These are phyloP conservation scores for Ramaria sp. DNA, from an alignment of 768 basidiomycete genomes.

Conservation along the genomic window DNA sequence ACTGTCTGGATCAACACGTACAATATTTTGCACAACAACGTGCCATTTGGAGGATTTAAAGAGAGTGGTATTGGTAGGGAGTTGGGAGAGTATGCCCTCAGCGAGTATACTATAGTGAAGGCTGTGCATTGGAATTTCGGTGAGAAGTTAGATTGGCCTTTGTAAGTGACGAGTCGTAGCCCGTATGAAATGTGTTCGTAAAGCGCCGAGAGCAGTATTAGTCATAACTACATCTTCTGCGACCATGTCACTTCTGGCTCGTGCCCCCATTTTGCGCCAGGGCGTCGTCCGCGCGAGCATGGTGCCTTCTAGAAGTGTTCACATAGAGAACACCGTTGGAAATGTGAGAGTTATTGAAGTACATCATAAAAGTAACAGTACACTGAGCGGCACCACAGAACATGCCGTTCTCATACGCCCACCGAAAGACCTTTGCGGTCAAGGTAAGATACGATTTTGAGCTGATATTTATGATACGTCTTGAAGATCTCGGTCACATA, in stretches of 20 bases:
- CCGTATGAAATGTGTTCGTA: not conserved
- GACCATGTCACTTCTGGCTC: slow-evolving; percentile 8
- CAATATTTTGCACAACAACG: slow-evolving; percentile 71
- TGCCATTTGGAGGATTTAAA: slow-evolving; percentile 95
- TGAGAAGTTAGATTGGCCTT: slow-evolving; percentile 69
- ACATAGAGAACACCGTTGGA: slow-evolving; percentile 10
- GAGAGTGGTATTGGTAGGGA: slow-evolving; percentile 88
- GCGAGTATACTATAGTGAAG: slow-evolving; percentile 76
- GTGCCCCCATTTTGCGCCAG: slow-evolving; percentile 1
- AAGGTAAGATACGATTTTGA: slow-evolving; percentile 19
- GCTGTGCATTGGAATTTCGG: slow-evolving; percentile 86
- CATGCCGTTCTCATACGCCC: slow-evolving; percentile 24
- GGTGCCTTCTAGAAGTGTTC: slow-evolving; percentile 45
- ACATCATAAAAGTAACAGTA: slow-evolving; percentile 37
- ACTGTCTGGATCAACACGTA: slow-evolving; percentile 95
- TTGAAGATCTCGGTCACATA: not conserved
- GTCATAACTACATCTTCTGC: not conserved
- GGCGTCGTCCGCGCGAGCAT: slow-evolving; percentile 32
- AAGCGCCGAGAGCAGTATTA: not conserved
- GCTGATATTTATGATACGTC: not conserved
- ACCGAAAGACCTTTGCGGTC: slow-evolving; percentile 23
- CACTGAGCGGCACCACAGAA: slow-evolving; percentile 14
- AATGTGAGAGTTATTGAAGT: slow-evolving; percentile 24
- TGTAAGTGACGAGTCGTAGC: slow-evolving; percentile 26
- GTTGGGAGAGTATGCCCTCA: slow-evolving; percentile 74